Conservation (phyloP, 192 early-diverging fungal species). For the Coemansia sp. region DNA sequence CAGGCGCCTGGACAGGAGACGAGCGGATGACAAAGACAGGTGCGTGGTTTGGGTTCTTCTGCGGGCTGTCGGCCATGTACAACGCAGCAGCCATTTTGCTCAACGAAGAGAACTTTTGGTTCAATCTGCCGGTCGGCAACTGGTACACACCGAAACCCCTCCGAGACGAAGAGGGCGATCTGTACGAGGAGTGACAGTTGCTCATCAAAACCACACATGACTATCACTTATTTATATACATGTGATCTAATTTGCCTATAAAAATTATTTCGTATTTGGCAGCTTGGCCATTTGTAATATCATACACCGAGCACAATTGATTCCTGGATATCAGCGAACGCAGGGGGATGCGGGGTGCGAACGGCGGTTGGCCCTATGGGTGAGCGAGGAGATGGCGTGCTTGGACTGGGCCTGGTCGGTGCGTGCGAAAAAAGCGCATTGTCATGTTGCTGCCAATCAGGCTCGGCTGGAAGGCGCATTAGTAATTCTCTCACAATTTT, state of each 20-base stretch:
- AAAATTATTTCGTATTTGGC: neutral
- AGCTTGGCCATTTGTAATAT: neutral
- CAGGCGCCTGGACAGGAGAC: slow-evolving; percentile 29
- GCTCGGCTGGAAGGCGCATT: neutral
- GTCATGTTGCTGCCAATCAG: slow-evolving; percentile 6
- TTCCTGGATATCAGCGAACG: neutral
- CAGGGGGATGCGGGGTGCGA: slow-evolving; percentile 1
- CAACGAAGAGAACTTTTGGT: slow-evolving; percentile 55
- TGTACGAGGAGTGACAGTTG: neutral
- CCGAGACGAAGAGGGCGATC: slow-evolving; percentile 13
- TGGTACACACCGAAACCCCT: slow-evolving; percentile 40
- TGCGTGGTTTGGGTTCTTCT: slow-evolving; percentile 56
- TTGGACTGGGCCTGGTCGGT: slow-evolving; percentile 2
- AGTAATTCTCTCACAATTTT: slow-evolving; percentile 1
- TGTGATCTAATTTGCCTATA: neutral
- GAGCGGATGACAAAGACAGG: slow-evolving; percentile 27
- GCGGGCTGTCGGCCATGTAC: slow-evolving; percentile 50
- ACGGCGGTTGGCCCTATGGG: slow-evolving; percentile 11
- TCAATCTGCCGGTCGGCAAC: slow-evolving; percentile 52
- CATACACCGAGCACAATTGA: neutral
- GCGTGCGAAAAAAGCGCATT: slow-evolving; percentile 2
- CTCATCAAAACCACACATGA: neutral
- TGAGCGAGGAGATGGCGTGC: slow-evolving; percentile 16
- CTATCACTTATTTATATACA: neutral
- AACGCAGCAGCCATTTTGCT: slow-evolving; percentile 47